Conservation (phyloP, 352 stramenopile genomes). For the Salisapilia sapeloensis region DNA sequence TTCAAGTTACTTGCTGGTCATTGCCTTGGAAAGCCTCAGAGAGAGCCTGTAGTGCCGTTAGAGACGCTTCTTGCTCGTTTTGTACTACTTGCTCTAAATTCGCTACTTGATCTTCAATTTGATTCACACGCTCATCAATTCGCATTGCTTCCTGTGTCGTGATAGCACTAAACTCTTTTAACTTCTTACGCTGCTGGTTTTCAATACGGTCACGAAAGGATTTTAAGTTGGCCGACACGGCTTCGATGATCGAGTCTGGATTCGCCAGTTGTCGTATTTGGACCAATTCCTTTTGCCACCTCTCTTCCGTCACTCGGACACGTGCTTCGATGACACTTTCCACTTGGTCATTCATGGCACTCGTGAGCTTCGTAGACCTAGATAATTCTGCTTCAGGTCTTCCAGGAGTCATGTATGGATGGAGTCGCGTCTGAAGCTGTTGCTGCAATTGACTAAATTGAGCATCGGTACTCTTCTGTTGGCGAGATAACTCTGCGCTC, state of each 20-base stretch:
- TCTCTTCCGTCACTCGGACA: too few relatives aligned
- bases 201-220: background rate
- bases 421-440: conserved; percentile 12
- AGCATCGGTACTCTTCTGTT: background rate
- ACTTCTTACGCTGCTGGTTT: too few relatives aligned
- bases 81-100: conserved; percentile 38
- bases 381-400: conserved; percentile 1
- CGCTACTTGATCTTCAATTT: conserved; percentile 29
- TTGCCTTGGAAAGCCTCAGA: conserved; percentile 57
- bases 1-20: too few relatives aligned
- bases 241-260: too few relatives aligned
- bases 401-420: conserved; percentile 4
- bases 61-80: conserved; percentile 46
- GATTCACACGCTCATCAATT: conserved; percentile 31
- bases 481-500: conserved; percentile 4
- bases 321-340: too few relatives aligned
- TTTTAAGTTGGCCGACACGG: conserved; percentile 1
- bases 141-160: conserved; percentile 22
- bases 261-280: too few relatives aligned
- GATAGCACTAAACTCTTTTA: conserved; percentile 7
- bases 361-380: conserved; percentile 1
- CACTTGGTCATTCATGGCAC: too few relatives aligned
- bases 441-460: conserved; percentile 25
- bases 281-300: too few relatives aligned
- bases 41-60: conserved; percentile 48